These are phyloP conservation scores for Colletotrichum tofieldiae DNA, from an alignment of 2,329 filamentous ascomycete species.

Conservation along the genomic window DNA sequence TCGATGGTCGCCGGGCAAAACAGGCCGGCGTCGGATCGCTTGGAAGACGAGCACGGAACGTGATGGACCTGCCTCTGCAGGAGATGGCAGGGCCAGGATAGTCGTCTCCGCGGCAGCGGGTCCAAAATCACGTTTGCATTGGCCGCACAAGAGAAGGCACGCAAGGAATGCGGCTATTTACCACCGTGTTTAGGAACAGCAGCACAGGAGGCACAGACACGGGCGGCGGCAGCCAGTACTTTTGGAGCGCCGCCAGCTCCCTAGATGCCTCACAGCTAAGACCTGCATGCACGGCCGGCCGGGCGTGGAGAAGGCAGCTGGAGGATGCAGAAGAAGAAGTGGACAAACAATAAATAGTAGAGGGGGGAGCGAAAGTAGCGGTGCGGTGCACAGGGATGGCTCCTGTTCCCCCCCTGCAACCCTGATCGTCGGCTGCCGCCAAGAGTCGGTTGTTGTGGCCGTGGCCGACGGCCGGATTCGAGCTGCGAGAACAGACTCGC, in stretches of 20 bases:
- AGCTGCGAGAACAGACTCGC: slow-evolving; percentile 39
- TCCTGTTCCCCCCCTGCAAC: slow-evolving; percentile 40
- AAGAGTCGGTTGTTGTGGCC: slow-evolving; percentile 42
- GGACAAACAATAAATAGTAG: slow-evolving; percentile 31
- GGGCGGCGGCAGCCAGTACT: slow-evolving; percentile 3
- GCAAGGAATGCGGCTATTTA: slow-evolving; percentile 23
- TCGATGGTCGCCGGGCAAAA: background rate
- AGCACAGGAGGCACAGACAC: slow-evolving; percentile 7
- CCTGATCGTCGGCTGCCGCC: slow-evolving; percentile 44
- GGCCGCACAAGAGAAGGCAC: slow-evolving; percentile 11
- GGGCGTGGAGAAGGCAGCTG: slow-evolving; percentile 37
- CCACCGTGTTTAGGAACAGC: slow-evolving; percentile 23
- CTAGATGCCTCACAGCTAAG: slow-evolving; percentile 24
- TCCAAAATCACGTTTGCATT: slow-evolving; percentile 28
- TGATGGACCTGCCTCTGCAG: slow-evolving; percentile 8
- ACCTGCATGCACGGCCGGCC: slow-evolving; percentile 37
- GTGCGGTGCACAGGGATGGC: slow-evolving; percentile 38
- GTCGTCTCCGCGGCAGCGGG: slow-evolving; percentile 16
- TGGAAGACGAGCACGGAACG: slow-evolving; percentile 24
- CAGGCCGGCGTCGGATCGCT: background rate
- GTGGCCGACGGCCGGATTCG: slow-evolving; percentile 35
- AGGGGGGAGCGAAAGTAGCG: slow-evolving; percentile 38
- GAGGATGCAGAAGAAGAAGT: slow-evolving; percentile 36
- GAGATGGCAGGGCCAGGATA: background rate
- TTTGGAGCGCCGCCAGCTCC: slow-evolving; percentile 8